phyloP scores from a whole-genome alignment of 2,329 filamentous ascomycete genomes.

The Tolypocladium tundrense region DNA sequence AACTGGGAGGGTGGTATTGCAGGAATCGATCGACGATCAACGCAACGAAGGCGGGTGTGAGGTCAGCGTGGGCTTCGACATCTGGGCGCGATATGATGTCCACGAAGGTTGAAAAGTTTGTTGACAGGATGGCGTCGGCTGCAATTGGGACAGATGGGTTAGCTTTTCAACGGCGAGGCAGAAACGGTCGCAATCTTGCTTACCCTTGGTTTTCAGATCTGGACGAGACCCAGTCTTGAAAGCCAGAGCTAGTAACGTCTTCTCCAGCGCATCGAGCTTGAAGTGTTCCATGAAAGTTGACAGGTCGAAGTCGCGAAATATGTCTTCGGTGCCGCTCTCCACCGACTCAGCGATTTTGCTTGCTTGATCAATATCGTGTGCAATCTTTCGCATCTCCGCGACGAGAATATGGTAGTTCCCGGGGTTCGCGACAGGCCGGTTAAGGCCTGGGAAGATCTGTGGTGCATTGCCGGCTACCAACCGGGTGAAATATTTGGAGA shows the following conservation, averaged over 20 bases:
- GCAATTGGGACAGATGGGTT: constrained; percentile 13
- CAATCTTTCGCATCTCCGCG: constrained; percentile 77
- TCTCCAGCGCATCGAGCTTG: constrained; percentile 78
- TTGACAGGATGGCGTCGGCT: constrained; percentile 87
- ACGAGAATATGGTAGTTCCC: constrained; percentile 77
- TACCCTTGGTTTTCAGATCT: constrained; percentile 86
- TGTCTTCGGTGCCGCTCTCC: constrained; percentile 80
- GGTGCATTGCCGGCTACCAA: constrained; percentile 83
- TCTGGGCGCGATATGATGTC: constrained; percentile 61
- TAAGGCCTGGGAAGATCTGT: constrained; percentile 77
- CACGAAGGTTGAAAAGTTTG: constrained; percentile 68
- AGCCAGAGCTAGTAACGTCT: constrained; percentile 77
- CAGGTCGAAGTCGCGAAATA: constrained; percentile 95
- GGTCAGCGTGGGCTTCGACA: constrained; percentile 53
- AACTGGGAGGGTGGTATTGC: constrained; percentile 76
- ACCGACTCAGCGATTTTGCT: constrained; percentile 89
- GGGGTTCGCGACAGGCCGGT: constrained; percentile 61
- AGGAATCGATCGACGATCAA: constrained; percentile 78
- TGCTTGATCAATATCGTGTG: constrained; percentile 70
- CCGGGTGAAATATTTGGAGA: constrained; percentile 88
- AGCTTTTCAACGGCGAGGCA: constrained; percentile 32
- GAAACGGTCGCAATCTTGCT: constrained; percentile 10
- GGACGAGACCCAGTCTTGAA: constrained; percentile 74
- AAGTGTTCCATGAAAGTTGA: constrained; percentile 94
- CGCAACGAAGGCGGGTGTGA: constrained; percentile 62